These are phyloP conservation scores for Lactarius hengduanensis DNA, from an alignment of 768 basidiomycete species.

Conservation along the genomic window DNA sequence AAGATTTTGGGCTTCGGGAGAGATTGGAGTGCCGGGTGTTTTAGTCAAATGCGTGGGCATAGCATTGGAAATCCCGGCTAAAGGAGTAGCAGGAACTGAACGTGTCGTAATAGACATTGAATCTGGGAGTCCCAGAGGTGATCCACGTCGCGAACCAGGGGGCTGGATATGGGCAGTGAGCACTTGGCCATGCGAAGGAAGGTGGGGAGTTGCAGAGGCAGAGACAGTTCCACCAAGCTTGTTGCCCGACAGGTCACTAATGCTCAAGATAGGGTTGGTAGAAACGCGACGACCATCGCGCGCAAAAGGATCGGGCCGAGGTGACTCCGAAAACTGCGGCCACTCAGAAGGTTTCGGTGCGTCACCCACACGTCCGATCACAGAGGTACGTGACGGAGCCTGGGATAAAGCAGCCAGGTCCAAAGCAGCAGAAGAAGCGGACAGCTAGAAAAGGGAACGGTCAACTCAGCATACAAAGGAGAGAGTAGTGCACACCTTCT, in stretches of 20 bases:
- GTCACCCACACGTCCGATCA: constrained; percentile 53
- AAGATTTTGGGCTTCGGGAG: constrained; percentile 55
- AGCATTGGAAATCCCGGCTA: constrained; percentile 53
- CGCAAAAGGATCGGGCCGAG: constrained; percentile 57
- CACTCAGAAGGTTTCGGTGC: constrained; percentile 82
- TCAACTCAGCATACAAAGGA: constrained; percentile 11
- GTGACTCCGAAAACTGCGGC: constrained; percentile 80
- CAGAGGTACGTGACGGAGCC: constrained; percentile 66
- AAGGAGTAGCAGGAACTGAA: constrained; percentile 81
- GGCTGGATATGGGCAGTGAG: constrained; percentile 37
- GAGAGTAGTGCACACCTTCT: constrained; percentile 51
- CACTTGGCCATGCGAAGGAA: constrained; percentile 61
- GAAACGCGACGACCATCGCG: constrained; percentile 67
- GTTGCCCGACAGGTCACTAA: constrained; percentile 46
- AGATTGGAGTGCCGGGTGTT: constrained; percentile 65
- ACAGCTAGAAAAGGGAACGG: constrained; percentile 47
- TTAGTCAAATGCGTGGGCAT: constrained; percentile 53
- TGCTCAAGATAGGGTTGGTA: constrained; percentile 68
- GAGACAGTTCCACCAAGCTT: constrained; percentile 50
- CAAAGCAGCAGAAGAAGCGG: constrained; percentile 86
- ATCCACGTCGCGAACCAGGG: constrained; percentile 68
- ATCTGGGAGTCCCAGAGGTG: constrained; percentile 67
- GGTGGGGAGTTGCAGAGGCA: constrained; percentile 60
- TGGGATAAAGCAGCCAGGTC: constrained; percentile 90
- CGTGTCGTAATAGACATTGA: constrained; percentile 57